These are phyloP conservation scores for Thuidium tamariscinum DNA, from an alignment of 225 moss, liverwort and hornwort genomes.

Conservation along the genomic window DNA sequence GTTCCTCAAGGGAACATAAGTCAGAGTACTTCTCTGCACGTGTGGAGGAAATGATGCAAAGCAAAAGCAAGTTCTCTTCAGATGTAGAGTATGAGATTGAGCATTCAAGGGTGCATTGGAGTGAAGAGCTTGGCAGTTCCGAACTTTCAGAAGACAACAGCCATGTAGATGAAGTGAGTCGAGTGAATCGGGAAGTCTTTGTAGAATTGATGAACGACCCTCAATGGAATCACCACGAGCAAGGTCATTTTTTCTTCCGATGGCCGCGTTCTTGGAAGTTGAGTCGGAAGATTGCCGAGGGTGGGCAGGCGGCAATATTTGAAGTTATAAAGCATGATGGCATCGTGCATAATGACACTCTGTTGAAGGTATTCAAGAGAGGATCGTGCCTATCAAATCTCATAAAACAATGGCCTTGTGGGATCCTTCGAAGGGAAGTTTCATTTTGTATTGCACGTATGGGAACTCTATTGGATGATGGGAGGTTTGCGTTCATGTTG, in stretches of 20 bases:
- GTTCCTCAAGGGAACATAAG: too few species aligned
- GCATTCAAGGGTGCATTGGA: neutral
- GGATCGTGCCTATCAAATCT: neutral
- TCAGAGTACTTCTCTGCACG: too few species aligned
- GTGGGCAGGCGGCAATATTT: neutral
- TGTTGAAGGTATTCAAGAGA: neutral
- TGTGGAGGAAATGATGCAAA: neutral
- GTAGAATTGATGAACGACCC: neutral
- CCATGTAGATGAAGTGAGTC: neutral
- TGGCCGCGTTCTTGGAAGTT: fast-evolving
- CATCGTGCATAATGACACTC: fast-evolving
- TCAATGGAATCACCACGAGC: fast-evolving
- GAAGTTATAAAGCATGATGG: fast-evolving
- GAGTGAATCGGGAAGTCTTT: neutral
- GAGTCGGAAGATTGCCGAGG: neutral
- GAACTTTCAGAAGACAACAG: neutral
- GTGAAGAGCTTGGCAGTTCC: neutral
- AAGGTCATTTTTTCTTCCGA: fast-evolving
- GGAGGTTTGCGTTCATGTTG: neutral
- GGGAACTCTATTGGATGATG: neutral
- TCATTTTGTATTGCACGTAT: fast-evolving
- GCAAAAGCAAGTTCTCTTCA: neutral
- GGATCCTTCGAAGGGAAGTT: neutral
- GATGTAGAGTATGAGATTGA: neutral
- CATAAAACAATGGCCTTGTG: neutral